Base-by-base conservation (phyloP, 345 rosid species). In the Ceriops decandra region DNA sequence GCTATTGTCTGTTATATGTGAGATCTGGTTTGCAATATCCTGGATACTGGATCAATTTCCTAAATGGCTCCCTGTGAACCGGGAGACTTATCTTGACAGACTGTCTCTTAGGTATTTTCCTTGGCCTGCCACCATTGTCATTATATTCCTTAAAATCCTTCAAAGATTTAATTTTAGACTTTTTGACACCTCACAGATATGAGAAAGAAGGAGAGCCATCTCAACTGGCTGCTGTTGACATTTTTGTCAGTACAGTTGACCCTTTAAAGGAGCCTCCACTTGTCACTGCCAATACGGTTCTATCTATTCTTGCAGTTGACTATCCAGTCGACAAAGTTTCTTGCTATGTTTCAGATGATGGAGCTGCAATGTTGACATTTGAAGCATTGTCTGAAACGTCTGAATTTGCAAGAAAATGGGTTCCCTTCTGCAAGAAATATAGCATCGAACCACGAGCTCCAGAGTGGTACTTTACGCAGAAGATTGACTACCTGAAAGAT, bases 301-400 rank as follows among this genome's bases (percentile, higher is more conserved):
- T 88, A 10, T 88, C 91, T 42, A 82, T 86, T 65, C 89, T 88
- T 16, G 80, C 95, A 21, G 89, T 88, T 66, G 95, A 86, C 68
- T 88, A 86, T 71, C 95, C 95, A 3, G 84, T 85, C 16, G 85
- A 86, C 68, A 88, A 88, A 76, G 83, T 86, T 38, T 80, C 93
- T 6, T 86, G 93, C 59, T 88, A 88, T 62, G 86, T 88, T 58
- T 88, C 91, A 60, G 95, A 86, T 72, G 91, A 88, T 73, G 95
- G 89, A 64, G 84, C 91, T 56, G 85, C 91, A 22, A 85, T 89
- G 87, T 66, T 89, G 66, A 83, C 95, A 51, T 89, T 89, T 28
- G 90, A 89, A 79, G 84, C 88, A 6, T 67, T 89, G 7, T 78
- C 87, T 10, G 90, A 89, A 71, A 84, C 91, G n/a, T 80, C 87